phyloP scores from a whole-genome alignment of 306 rosid species.

The Lathyrus tuberosus region DNA sequence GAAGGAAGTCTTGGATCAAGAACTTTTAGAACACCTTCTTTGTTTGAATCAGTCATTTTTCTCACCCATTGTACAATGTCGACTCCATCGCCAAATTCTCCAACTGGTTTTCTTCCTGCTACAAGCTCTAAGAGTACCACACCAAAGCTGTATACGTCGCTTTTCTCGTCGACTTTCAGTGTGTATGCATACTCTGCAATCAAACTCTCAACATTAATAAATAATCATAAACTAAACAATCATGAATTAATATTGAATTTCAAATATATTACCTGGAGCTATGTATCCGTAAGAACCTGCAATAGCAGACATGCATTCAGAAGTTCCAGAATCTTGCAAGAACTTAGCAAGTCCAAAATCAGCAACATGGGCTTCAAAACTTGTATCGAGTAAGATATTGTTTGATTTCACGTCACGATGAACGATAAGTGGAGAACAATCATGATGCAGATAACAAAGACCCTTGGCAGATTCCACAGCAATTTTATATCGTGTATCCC shows the following conservation, averaged over 20 bases:
- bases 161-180: slow-evolving; percentile 81
- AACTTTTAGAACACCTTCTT: slow-evolving; percentile 52
- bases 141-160: slow-evolving; percentile 88
- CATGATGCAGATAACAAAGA: slow-evolving; percentile 84
- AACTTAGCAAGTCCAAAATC: slow-evolving; percentile 87
- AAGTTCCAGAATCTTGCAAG: slow-evolving; percentile 71
- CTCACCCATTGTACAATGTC: slow-evolving; percentile 89
- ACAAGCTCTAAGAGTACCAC: slow-evolving; percentile 82
- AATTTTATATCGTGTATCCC: slow-evolving; percentile 80
- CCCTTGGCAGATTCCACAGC: slow-evolving; percentile 86
- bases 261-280: slow-evolving; percentile 69
- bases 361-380: slow-evolving; percentile 59
- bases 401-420: slow-evolving; percentile 60
- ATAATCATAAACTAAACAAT: neutral
- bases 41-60: slow-evolving; percentile 57
- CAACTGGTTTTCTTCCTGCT: slow-evolving; percentile 80
- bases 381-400: slow-evolving; percentile 53
- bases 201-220: slow-evolving; percentile 33
- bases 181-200: slow-evolving; percentile 90
- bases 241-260: neutral
- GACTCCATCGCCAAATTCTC: slow-evolving; percentile 91
- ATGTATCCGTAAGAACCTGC: slow-evolving; percentile 97
- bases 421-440: slow-evolving; percentile 80
- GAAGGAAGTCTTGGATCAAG: slow-evolving; percentile 61
- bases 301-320: slow-evolving; percentile 89